Evolutionary conservation across 140 eudicot species (phyloP).

Genomic region (Anethum foeniculum): DNA sequence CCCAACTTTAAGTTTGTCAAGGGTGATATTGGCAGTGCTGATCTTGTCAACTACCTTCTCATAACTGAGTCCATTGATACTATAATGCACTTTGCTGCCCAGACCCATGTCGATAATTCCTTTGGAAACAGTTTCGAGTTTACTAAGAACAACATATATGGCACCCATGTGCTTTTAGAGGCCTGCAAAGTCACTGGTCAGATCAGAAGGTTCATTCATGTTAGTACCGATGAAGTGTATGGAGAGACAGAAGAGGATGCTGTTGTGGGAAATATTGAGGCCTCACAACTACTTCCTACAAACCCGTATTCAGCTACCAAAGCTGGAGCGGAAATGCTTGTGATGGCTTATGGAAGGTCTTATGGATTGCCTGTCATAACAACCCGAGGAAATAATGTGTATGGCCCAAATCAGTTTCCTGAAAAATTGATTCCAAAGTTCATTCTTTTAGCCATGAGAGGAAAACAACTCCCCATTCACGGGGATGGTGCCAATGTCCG

Average conservation of each 20-base stretch:
- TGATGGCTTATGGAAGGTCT: slow-evolving; percentile 89
- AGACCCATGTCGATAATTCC: slow-evolving; percentile 85
- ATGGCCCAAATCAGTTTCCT: slow-evolving; percentile 89
- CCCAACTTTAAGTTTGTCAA: slow-evolving; percentile 65
- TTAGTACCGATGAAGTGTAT: slow-evolving; percentile 93
- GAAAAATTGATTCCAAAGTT: slow-evolving; percentile 83
- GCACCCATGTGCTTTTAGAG: slow-evolving; percentile 75
- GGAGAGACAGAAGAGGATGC: slow-evolving; percentile 97
- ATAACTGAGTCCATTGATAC: slow-evolving; percentile 64
- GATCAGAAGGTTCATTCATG: slow-evolving; percentile 68
- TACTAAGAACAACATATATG: slow-evolving; percentile 74
- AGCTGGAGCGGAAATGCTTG: slow-evolving; percentile 98
- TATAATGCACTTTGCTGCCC: slow-evolving; percentile 86
- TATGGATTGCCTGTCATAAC: slow-evolving; percentile 95
- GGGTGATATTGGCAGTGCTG: slow-evolving; percentile 77
- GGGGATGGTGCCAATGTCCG: slow-evolving; percentile 86
- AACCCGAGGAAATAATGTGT: slow-evolving; percentile 83
- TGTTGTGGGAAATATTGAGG: slow-evolving; percentile 86
- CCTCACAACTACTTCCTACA: slow-evolving; percentile 88
- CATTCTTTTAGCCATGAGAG: slow-evolving; percentile 75
- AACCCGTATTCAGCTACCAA: slow-evolving; percentile 90
- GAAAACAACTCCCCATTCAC: slow-evolving; percentile 69
- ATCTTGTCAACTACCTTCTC: slow-evolving; percentile 62
- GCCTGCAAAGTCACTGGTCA: slow-evolving; percentile 88
- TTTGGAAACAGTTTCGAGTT: slow-evolving; percentile 94